Evolutionary conservation across 352 stramenopile species (phyloP).

Genomic region (Pythium grandisporangium): DNA sequence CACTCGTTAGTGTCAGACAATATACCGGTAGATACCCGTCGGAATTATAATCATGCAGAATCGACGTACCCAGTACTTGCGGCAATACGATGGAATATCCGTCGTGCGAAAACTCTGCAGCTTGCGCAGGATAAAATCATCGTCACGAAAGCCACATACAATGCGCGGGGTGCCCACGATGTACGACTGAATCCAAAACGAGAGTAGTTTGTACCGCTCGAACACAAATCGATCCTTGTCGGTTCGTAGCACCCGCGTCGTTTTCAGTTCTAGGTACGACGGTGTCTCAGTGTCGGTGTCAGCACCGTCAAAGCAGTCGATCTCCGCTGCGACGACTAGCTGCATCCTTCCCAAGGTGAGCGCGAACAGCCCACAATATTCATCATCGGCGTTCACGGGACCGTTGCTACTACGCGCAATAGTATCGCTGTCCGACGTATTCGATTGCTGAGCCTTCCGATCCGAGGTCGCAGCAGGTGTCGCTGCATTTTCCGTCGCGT

Average conservation of each 20-base stretch:
- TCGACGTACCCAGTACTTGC: constrained; percentile 57
- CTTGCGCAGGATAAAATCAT: constrained; percentile 50
- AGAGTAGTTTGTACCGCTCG: constrained; percentile 69
- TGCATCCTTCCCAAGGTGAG: constrained; percentile 38
- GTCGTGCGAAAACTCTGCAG: constrained; percentile 56
- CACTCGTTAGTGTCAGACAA: neutral
- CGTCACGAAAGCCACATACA: constrained; percentile 61
- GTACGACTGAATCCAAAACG: constrained; percentile 84
- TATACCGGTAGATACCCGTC: neutral
- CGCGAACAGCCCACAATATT: constrained; percentile 66
- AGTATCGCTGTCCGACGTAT: no score
- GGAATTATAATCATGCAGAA: neutral
- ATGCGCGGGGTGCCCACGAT: constrained; percentile 61
- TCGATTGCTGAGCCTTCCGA: no score
- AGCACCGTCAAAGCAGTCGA: constrained; percentile 41
- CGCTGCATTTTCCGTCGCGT: constrained; percentile 19
- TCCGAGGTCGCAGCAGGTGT: neutral
- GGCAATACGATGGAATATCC: constrained; percentile 51
- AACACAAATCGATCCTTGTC: constrained; percentile 69
- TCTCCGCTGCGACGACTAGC: constrained; percentile 50
- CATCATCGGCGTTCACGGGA: constrained; percentile 44
- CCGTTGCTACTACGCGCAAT: neutral
- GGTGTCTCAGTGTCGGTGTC: constrained; percentile 10
- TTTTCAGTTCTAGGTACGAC: constrained; percentile 68
- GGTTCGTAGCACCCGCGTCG: constrained; percentile 35